phyloP scores from a whole-genome alignment of 2,329 filamentous ascomycete genomes.

The Fusarium fujikuroi region DNA sequence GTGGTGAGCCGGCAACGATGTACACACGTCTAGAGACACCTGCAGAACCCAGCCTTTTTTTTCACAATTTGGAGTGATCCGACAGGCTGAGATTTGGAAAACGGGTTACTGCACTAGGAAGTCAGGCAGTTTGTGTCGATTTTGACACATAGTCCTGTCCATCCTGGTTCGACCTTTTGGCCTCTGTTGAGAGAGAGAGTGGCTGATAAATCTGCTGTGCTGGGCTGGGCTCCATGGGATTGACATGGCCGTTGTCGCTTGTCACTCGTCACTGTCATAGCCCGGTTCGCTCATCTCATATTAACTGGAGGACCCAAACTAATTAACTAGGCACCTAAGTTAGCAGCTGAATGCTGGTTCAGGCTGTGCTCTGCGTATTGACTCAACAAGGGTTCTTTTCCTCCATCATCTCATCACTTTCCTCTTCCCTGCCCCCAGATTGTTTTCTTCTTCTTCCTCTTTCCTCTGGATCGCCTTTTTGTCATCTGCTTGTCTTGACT shows the following conservation, averaged over 20 bases:
- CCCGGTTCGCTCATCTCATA: conserved; percentile 28
- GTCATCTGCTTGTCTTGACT: conserved; percentile 19
- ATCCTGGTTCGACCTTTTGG: not conserved
- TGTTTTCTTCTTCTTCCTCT: not conserved
- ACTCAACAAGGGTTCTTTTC: conserved; percentile 35
- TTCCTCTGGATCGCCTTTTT: not conserved
- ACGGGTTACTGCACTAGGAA: conserved; percentile 29
- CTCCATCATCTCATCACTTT: conserved; percentile 31
- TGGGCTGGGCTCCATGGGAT: not conserved
- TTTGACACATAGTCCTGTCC: conserved; percentile 20
- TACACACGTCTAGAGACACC: not conserved
- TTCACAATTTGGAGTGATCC: conserved; percentile 17
- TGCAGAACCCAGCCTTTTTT: conserved; percentile 35
- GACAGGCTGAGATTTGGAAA: conserved; percentile 23
- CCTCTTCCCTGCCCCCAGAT: conserved; percentile 22
- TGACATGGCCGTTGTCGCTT: conserved; percentile 27
- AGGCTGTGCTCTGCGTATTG: conserved; percentile 20
- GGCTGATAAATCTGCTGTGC: conserved; percentile 46
- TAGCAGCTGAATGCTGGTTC: conserved; percentile 5
- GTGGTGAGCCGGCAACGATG: conserved; percentile 10
- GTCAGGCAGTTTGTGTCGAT: conserved; percentile 19
- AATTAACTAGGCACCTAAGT: not conserved
- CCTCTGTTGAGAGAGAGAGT: conserved; percentile 6
- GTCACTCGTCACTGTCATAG: conserved; percentile 34
- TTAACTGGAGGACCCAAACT: not conserved